These are phyloP conservation scores for Plasmodium malariae DNA, from an alignment of 169 alveolate species.

Conservation along the genomic window DNA sequence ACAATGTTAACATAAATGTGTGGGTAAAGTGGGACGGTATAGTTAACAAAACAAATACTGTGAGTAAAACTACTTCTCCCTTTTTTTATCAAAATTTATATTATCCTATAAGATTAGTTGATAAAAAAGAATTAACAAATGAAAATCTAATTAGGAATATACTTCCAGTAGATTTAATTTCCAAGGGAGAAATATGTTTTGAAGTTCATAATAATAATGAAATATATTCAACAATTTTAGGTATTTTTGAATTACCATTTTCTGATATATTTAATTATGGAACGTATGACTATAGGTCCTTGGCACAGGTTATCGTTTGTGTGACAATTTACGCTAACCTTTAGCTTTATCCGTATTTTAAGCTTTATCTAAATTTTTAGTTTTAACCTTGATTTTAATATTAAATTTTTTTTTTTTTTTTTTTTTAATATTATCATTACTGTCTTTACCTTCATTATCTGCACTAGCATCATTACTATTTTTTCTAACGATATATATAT, in stretches of 20 bases:
- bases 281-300: conserved; percentile 69
- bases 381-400: no score
- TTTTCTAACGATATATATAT: not conserved
- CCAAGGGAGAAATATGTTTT: conserved; percentile 89
- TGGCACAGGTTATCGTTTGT: conserved; percentile 51
- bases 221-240: conserved; percentile 86
- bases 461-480: conserved; percentile 21
- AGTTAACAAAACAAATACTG: conserved; percentile 80
- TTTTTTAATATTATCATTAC: not conserved
- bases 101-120: conserved; percentile 90
- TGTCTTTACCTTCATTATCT: not conserved
- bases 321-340: not conserved
- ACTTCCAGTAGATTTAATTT: conserved; percentile 88
- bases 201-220: conserved; percentile 90
- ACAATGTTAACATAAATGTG: conserved; percentile 88
- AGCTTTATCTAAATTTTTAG: no score
- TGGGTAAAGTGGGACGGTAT: conserved; percentile 93
- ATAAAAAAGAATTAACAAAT: conserved; percentile 84
- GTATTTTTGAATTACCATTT: conserved; percentile 86
- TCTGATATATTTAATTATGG: conserved; percentile 85
- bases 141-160: conserved; percentile 85
- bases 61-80: conserved; percentile 86
- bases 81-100: conserved; percentile 89
- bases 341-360: no score
- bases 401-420: not conserved